Evolutionary conservation across 2,329 filamentous ascomycete genomes (phyloP), one percentile per base, ranked within the genome.

Genomic region (Penicillium sclerotigenum): DNA sequence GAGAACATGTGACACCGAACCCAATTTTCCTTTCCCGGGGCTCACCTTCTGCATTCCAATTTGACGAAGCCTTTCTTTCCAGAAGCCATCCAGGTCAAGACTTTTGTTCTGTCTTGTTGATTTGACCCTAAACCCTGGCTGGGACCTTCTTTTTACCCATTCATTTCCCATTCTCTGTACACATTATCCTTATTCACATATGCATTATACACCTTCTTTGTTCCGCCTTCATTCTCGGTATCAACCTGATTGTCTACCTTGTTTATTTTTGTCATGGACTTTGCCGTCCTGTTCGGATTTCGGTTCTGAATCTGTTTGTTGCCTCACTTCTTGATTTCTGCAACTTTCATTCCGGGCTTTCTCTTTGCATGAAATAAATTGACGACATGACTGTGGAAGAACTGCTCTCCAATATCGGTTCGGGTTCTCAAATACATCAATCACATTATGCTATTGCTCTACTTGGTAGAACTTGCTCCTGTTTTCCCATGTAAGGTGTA

Each of bases 141-240:
- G n/a, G n/a, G n/a, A n/a, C 22, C 28, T 26, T 46, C 28, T 5
- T 40, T 42, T 26, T 36, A 26, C 22, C 36, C 18, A 36, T 59
- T 59, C 43, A 41, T 53, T 9, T 64, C 31, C 47, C 41, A 52
- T 65, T 65, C 59, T 65, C 26, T 63, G 59, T 62, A 65, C 56
- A 65, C 60, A 53, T 60, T 63, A 47, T 52, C 51, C 11, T 61
- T 64, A 47, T 47, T 48, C 16, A 42, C 56, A 55, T 60, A 56
- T 49, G 52, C 59, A 59, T 60, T 59, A 59, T 60, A 63, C 57
- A 56, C 57, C 55, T 26, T 33, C 31, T 9, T 24, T 24, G n/a
- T 20, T 41, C 41, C 1, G 2, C 31, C 11, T n/a, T 38, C 26
- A 28, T 40, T 46, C 14, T 42, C 36, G n/a, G 18, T 33, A 14